Base-by-base conservation (phyloP, 805 yeast species). In the Barnettozyma siamensis region DNA sequence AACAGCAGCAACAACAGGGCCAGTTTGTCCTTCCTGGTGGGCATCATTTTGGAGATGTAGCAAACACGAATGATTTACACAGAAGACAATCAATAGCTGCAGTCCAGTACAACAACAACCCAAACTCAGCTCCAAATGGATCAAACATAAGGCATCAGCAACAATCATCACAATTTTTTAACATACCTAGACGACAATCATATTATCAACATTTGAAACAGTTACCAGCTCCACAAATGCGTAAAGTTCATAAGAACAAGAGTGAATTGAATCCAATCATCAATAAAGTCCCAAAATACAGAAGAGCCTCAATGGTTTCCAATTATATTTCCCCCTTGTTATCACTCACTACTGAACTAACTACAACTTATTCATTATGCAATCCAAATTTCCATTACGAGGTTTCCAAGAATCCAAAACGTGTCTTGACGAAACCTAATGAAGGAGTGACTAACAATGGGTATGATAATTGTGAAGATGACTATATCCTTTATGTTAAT, bases 341-440 rank as follows among this genome's bases (percentile, higher is more conserved):
- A 43, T 95, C 95, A 0, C 66, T 91, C 44, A 85, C 96, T 0
- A 73, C 80, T 4, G 78, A 84, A 36, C 65, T 93, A 38, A 73
- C 91, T 2, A 78, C 88, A 17, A 83, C 96, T 0, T 93, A 85
- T 60, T 69, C 84, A 9, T 73, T 91, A 42, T 91, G 97, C 63
- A 84, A 88, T 45, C 87, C 97, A 0, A 74, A 70, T 28, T 93
- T 88, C 63, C 80, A 80, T 47, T 93, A 93, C 61, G 82, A 83
- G 49, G 76, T 87, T 15, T 73, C 88, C 3, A 80, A 87, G 44
- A 93, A 93, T 58, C 99, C 99, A 3, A 78, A 87, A 46, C 69
- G 99, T 42, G 96, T 88, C 3, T 67, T 93, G 33, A 94, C 99
- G 0, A 91, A 93, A 59, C 97, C 97, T 3, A 78, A 80, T 59